Conservation (phyloP, 1,284 basidiomycete species). For the Trichosporon sp. region DNA sequence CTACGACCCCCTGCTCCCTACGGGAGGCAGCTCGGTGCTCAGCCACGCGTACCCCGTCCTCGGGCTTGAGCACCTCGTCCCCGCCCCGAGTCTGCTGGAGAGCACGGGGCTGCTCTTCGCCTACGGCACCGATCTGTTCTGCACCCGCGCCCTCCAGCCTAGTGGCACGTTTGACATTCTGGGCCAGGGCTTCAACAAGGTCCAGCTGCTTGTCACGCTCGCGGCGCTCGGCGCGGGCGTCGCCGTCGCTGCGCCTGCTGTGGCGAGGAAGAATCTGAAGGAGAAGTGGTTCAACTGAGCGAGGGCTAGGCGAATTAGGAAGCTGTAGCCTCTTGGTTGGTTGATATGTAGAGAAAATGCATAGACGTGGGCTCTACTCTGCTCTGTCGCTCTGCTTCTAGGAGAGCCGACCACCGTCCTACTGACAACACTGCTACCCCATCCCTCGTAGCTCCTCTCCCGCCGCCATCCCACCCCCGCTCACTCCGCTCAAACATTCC, state of each 20-base stretch:
- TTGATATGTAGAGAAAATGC: neutral
- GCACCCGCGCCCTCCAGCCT: conserved; percentile 68
- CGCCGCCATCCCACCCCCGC: neutral
- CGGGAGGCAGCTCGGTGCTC: neutral
- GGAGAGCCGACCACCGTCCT: neutral
- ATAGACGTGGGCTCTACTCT: neutral
- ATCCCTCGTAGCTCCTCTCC: neutral
- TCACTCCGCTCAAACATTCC: conserved; percentile 38
- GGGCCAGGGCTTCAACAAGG: conserved; percentile 86
- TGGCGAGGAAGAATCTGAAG: conserved; percentile 38
- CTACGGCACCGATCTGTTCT: conserved; percentile 80
- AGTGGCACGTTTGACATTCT: conserved; percentile 91
- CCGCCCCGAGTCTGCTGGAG: conserved; percentile 79
- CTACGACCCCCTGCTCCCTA: conserved; percentile 72
- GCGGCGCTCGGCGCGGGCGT: conserved; percentile 67
- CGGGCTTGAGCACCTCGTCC: conserved; percentile 61
- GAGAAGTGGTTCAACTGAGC: conserved; percentile 41
- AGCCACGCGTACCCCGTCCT: conserved; percentile 53
- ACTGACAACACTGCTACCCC: neutral
- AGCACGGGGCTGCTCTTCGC: conserved; percentile 85
- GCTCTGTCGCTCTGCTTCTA: neutral
- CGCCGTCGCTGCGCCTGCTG: conserved; percentile 57
- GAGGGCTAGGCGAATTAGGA: too few species aligned
- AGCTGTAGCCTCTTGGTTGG: too few species aligned
- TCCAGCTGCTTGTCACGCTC: conserved; percentile 80